Percentiles rank a stretch among this genome's conserved stretches.
phyloP scores from a whole-genome alignment of 345 rosid genomes.

The Melaleuca alternifolia region DNA sequence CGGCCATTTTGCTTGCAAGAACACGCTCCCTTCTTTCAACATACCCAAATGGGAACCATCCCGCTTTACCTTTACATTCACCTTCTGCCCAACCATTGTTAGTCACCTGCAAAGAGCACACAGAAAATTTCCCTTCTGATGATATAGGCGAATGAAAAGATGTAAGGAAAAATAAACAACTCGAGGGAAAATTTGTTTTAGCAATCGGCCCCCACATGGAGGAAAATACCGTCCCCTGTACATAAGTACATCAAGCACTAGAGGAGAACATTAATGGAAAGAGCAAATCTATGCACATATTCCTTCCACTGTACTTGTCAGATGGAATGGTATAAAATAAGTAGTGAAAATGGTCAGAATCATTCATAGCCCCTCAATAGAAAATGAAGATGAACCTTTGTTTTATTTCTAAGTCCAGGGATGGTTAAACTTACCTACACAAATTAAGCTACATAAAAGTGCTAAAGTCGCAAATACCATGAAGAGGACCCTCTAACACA shows the following conservation, averaged over 20 bases:
- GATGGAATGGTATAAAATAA: neutral
- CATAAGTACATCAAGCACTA: neutral
- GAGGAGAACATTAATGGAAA: neutral
- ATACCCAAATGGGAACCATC: conserved; percentile 86
- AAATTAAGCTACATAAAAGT: neutral
- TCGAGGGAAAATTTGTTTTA: neutral
- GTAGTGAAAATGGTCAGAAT: neutral
- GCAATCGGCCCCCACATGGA: neutral
- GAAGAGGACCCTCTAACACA: too few relatives aligned
- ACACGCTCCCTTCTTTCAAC: conserved; percentile 76
- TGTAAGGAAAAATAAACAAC: neutral
- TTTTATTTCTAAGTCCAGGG: neutral
- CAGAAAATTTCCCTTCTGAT: neutral
- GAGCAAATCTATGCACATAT: neutral
- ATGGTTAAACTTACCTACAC: neutral
- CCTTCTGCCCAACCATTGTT: conserved; percentile 97
- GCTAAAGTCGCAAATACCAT: neutral
- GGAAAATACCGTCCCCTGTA: neutral
- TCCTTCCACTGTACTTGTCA: neutral
- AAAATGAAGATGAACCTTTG: neutral
- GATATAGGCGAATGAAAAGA: neutral
- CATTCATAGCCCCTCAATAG: neutral
- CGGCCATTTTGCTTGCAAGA: conserved; percentile 85
- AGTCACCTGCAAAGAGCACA: conserved; percentile 40
- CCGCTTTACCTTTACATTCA: conserved; percentile 91